Conservation (phyloP, 805 yeast genomes). For the Candida stauntonica region DNA sequence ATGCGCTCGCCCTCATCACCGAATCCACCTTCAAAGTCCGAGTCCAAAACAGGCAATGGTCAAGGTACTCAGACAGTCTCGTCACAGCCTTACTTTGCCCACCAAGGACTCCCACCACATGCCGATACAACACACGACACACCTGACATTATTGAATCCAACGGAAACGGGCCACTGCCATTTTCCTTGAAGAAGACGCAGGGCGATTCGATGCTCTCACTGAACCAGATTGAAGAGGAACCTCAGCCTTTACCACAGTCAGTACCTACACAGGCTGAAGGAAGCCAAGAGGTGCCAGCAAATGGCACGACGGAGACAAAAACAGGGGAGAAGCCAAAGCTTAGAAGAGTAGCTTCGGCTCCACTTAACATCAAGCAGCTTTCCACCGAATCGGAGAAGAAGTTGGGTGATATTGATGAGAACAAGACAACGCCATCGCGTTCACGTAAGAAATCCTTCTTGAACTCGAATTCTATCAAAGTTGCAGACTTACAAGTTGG, state of each 20-base stretch:
- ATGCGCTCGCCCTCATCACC: constrained; percentile 34
- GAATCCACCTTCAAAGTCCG: constrained; percentile 17
- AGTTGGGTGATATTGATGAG: constrained; percentile 18
- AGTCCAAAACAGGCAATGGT: neutral
- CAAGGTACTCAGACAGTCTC: constrained; percentile 20
- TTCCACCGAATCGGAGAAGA: constrained; percentile 21
- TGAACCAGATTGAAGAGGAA: constrained; percentile 33
- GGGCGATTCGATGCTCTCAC: constrained; percentile 21
- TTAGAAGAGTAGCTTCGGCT: constrained; percentile 81
- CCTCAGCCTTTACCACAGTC: constrained; percentile 9
- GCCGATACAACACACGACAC: constrained; percentile 18
- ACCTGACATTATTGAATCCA: constrained; percentile 10
- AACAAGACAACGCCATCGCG: constrained; percentile 19
- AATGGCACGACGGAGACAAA: neutral
- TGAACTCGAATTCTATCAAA: constrained; percentile 67
- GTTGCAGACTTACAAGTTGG: constrained; percentile 75
- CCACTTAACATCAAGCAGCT: constrained; percentile 52
- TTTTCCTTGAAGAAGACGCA: constrained; percentile 27
- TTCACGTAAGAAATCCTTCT: constrained; percentile 43
- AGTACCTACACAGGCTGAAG: neutral
- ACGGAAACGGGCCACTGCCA: constrained; percentile 29
- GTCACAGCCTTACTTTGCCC: constrained; percentile 48
- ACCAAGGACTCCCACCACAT: constrained; percentile 58
- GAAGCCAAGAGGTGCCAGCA: neutral
- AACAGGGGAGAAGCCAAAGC: constrained; percentile 26